Conservation (phyloP, 2,329 filamentous ascomycete genomes). For the Hypocreales sp. region DNA sequence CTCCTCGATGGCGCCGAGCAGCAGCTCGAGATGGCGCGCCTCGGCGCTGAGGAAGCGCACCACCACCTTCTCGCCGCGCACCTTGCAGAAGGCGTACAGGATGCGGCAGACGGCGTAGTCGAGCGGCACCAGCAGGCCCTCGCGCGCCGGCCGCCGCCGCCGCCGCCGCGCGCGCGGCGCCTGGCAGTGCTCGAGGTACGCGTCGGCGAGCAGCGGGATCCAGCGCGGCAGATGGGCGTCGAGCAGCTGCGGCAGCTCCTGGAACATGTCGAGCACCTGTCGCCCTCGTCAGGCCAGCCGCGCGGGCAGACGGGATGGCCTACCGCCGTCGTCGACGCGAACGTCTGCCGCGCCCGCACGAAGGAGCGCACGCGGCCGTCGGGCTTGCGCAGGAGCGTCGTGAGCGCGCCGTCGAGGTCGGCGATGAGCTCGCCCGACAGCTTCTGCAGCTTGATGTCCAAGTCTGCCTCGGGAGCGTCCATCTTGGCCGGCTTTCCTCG, state of each 20-base stretch:
- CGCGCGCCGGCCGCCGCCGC: conserved; percentile 11
- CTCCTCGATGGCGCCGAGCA: conserved; percentile 61
- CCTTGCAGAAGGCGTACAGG: conserved; percentile 85
- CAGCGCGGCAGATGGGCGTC: conserved; percentile 68
- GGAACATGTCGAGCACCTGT: conserved; percentile 64
- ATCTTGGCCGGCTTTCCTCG: conserved; percentile 18
- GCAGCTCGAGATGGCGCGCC: conserved; percentile 64
- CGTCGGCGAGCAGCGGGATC: conserved; percentile 58
- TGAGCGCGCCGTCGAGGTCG: conserved; percentile 39
- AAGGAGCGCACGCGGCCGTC: conserved; percentile 30
- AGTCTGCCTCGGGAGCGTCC: conserved; percentile 45
- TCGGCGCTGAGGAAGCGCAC: conserved; percentile 85
- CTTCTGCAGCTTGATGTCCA: conserved; percentile 47
- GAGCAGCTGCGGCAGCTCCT: conserved; percentile 87
- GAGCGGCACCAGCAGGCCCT: conserved; percentile 34
- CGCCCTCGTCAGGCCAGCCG: too few relatives aligned
- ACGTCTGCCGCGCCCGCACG: conserved; percentile 33
- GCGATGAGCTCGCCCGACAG: conserved; percentile 41
- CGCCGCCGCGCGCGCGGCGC: conserved; percentile 24
- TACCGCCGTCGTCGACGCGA: conserved; percentile 31
- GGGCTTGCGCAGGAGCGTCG: conserved; percentile 34
- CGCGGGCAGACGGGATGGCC: conserved; percentile 4
- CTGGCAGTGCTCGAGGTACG: conserved; percentile 55
- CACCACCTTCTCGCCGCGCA: conserved; percentile 85
- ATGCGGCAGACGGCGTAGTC: conserved; percentile 61